Evolutionary conservation across 2,329 filamentous ascomycete species (phyloP).

Genomic region (Trichoderma cornu-damae): DNA sequence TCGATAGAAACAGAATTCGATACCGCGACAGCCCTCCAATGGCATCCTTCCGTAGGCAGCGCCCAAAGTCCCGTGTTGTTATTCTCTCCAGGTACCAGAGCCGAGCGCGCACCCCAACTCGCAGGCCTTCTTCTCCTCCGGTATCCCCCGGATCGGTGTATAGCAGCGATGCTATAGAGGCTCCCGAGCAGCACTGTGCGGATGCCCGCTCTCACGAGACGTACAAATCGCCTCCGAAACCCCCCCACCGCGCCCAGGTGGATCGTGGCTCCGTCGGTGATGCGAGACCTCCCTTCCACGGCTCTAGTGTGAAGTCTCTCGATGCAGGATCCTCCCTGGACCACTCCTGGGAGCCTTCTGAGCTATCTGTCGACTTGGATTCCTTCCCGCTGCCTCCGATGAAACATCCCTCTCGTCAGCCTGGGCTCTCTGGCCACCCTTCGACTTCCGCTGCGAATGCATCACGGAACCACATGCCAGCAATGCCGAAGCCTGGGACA

Average conservation of each 20-base stretch:
- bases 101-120: conserved; percentile 23
- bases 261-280: background rate
- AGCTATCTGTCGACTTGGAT: conserved; percentile 16
- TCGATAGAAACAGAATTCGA: conserved; percentile 20
- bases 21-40: conserved; percentile 12
- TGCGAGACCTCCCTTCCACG: background rate
- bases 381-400: conserved; percentile 19
- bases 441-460: background rate
- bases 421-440: background rate
- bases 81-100: conserved; percentile 26
- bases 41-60: conserved; percentile 22
- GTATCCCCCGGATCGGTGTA: conserved; percentile 1
- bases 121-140: conserved; percentile 3
- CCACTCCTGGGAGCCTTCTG: conserved; percentile 6
- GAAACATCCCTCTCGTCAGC: background rate
- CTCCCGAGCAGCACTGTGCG: background rate
- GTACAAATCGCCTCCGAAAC: background rate
- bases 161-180: background rate
- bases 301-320: background rate
- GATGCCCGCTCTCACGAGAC: background rate
- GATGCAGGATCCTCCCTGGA: conserved; percentile 5
- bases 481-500: background rate
- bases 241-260: background rate
- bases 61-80: conserved; percentile 27
- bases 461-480: background rate